A percentile compares a stretch with the other conserved stretches of the same genome.
Conservation (phyloP, 139 green algal species). For the Microglena sp. region DNA sequence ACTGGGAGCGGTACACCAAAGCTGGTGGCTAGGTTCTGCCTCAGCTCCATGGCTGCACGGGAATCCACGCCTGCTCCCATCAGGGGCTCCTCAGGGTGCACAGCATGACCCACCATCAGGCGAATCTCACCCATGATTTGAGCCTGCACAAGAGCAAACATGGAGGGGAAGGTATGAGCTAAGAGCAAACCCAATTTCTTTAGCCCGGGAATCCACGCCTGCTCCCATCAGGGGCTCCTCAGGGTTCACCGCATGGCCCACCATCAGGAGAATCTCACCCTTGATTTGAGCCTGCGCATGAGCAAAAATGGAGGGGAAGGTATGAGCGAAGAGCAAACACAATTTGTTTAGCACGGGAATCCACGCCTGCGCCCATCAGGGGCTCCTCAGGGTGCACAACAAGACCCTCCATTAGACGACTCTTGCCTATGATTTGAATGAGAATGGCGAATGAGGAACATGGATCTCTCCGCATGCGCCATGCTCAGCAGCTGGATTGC, state of each 20-base stretch:
- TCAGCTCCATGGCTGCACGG: slow-evolving; percentile 50
- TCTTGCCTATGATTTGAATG: slow-evolving; percentile 45
- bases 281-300: no score
- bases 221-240: slow-evolving; percentile 48
- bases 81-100: slow-evolving; percentile 54
- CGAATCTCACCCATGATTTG: slow-evolving; percentile 50
- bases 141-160: no score
- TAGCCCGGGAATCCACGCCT: no score
- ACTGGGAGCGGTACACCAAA: slow-evolving; percentile 50
- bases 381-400: slow-evolving; percentile 54
- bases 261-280: slow-evolving; percentile 49
- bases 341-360: no score
- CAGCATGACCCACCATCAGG: slow-evolving; percentile 42
- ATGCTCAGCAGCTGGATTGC: no score
- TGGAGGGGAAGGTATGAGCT: no score
- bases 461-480: no score
- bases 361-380: slow-evolving; percentile 30
- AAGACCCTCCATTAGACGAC: slow-evolving; percentile 47
- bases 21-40: slow-evolving; percentile 24
- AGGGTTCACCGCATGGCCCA: slow-evolving; percentile 46
- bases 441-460: no score
- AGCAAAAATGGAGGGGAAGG: slow-evolving; percentile 20
- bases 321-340: no score
- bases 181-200: no score
- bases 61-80: slow-evolving; percentile 46